Base-by-base conservation (phyloP, 1,284 basidiomycete genomes). In the Sanghuangporus weigelae region DNA sequence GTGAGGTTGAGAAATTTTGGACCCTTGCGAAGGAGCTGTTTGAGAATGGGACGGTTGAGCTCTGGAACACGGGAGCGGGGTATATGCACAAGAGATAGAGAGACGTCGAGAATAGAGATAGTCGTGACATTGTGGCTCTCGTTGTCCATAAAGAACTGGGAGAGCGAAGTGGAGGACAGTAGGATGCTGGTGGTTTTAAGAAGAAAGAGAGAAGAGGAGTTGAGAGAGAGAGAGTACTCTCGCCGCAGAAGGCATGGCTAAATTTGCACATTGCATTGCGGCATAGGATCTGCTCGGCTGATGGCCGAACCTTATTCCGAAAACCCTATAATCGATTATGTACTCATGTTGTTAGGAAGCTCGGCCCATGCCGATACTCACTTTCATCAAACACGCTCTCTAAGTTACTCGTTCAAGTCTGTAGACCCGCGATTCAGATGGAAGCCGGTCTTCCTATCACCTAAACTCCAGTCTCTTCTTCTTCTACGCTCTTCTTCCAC, bases 1-100 rank as follows among this genome's bases (percentile, higher is more conserved):
- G 88, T 89, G 66, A 90, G 79, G 71, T 86, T 90, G 71, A 91
- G 78, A 71, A 90, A 91, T 10, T 79, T 79, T 14, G 86, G 84
- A 66, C 77, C 78, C 2, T 86, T 85, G 42, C 83, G 82, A 55
- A 90, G 82, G 66, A 90, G 83, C 72, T 88, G 86, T 64, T 82
- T 82, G 66, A 90, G 80, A 69, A 90, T 73, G 55, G 83, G 84
- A 66, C 85, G 82, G 5, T 82, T 82, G 64, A 89, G 78, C 11
- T 80, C 75, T 26, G 78, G 71, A 26, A 90, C 80, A 62, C 89
- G 84, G 26, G 81, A 79, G 63, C 87, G 85, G 62, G 88, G 86
- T 64, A 90, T 82, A 70, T 85, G 87, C 62, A 89, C 83, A 69
- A 90, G 85, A 63, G 85, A 84, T 62, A 90, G 83, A 50, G 85